Base-by-base conservation (phyloP, 495 filamentous ascomycete genomes). In the Penicillium parvum region DNA sequence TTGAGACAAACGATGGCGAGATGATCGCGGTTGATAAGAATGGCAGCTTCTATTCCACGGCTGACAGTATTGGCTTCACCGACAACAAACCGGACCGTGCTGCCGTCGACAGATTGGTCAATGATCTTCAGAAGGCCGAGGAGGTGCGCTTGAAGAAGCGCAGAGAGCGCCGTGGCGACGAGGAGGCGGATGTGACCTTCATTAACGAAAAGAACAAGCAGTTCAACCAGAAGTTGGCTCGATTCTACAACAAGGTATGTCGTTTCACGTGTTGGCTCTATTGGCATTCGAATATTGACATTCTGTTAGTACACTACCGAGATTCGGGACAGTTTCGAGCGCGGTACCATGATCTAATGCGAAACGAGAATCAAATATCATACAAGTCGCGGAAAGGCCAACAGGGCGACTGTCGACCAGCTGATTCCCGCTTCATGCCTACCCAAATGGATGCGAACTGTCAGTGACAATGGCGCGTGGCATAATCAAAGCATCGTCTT, bases 161-260 rank as follows among this genome's bases (percentile, higher is more conserved):
- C 50, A 82, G 77, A 59, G 86, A 90, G 45, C 76, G 88, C 42
- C 79, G 76, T 64, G 81, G 77, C 10, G 78, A 86, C 49, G 85
- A 87, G 16, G 88, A 90, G 23, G 79, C 77, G 18, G 92, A 98
- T 61, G 87, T 97, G 45, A 97, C 94, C 7, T 97, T 94, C 68
- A 98, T 98, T 76, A 98, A 98, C 65, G 89, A 96, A 66, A 96
- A 97, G 84, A 95, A 95, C 74, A 95, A 95, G 74, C 88, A 95
- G 72, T 97, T 98, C 72, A 98, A 98, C 77, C 84, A 92, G 71
- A 97, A 97, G 69, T 66, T 98, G 66, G 73, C 82, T 36, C 77
- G 94, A 53, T 97, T 95, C 64, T 98, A 98, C 66, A 90, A 97
- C 71, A 95, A 96, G 77, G 81, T 84, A 71, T 40, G 73, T 63